Percentiles rank a stretch among this genome's conserved stretches.
phyloP scores from a whole-genome alignment of 2,329 filamentous ascomycete species.

The Dichotomopilus funicola region DNA sequence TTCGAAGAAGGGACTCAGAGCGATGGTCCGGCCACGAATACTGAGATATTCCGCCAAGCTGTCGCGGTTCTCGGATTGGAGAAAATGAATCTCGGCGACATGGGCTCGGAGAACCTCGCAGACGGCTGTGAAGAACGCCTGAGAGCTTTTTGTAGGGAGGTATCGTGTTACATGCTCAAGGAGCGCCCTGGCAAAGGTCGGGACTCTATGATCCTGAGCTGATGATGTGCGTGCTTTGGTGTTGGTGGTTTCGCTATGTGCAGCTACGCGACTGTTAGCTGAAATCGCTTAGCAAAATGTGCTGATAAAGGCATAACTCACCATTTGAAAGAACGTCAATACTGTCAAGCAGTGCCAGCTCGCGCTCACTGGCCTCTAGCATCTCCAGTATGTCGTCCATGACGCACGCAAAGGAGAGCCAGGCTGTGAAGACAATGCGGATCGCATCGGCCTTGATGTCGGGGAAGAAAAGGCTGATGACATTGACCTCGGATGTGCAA shows the following conservation, averaged over 20 bases:
- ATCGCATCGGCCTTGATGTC: conserved; percentile 4
- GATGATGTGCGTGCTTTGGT: neutral
- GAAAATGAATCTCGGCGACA: conserved; percentile 10
- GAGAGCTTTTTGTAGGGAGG: conserved; percentile 1
- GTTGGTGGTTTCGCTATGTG: neutral
- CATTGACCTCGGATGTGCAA: conserved; percentile 12
- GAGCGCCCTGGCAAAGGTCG: neutral
- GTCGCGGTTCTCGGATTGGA: neutral
- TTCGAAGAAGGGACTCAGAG: conserved; percentile 17
- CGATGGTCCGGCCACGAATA: conserved; percentile 16
- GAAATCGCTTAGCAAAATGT: neutral
- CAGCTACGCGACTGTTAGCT: neutral
- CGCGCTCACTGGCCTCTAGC: neutral
- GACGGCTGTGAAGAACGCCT: conserved; percentile 10
- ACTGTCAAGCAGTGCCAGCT: conserved; percentile 1
- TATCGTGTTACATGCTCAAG: conserved; percentile 2
- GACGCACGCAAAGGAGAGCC: conserved; percentile 13
- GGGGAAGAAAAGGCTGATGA: conserved; percentile 17
- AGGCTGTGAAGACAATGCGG: conserved; percentile 14
- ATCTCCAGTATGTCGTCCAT: conserved; percentile 16
- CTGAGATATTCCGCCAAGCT: conserved; percentile 11
- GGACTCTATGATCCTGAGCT: conserved; percentile 2
- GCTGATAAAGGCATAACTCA: neutral
- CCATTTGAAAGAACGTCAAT: conserved; percentile 5
- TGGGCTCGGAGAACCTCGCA: conserved; percentile 9